Evolutionary conservation across 768 basidiomycete genomes (phyloP), one percentile per base, ranked within the genome.

Genomic region (Suillus spraguei): DNA sequence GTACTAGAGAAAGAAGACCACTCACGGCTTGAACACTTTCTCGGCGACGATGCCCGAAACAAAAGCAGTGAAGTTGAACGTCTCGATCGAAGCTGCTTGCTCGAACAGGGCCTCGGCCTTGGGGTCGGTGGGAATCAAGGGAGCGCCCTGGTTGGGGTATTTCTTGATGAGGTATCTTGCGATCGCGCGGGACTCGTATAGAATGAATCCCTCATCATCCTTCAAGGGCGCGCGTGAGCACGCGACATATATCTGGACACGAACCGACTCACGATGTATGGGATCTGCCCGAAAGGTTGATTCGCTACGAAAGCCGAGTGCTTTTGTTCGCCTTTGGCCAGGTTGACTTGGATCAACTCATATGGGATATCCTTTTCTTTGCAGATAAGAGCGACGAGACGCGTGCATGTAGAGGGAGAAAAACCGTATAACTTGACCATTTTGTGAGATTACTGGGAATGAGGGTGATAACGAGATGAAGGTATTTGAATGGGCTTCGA

Each of bases 151-250:
- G 58, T 75, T 63, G 5, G 81, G 70, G 67, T 86, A 85, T 71
- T 88, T 89, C 42, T 72, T 71, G 39, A 79, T 82, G 67, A 90
- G 68, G 70, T 90, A 91, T 14, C 85, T 82, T 42, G 69, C 72
- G 65, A 90, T 88, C 1, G 87, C 87, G 16, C 87, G 84, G 50
- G 82, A 82, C 68, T 89, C 87, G 71, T 81, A 89, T 35, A 92
- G 66, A 61, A 82, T 76, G 72, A 88, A 84, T 5, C 87, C 88
- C 46, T 86, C 87, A 32, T 89, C 87, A 60, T 86, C 78, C 82
- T 83, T 35, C 5, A 7, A 38, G 5, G 39, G 38, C 7, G 6
- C 22, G 4, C 14, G 36, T 8, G 2, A 36, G 33, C 33, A n/a
- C 22, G 39, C 1, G 1, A 44, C 68, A 32, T 66, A 61, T 33